A percentile compares a stretch with the other conserved stretches of the same genome.
phyloP scores from a whole-genome alignment of 106 monocot species.

The Acorus calamus region DNA sequence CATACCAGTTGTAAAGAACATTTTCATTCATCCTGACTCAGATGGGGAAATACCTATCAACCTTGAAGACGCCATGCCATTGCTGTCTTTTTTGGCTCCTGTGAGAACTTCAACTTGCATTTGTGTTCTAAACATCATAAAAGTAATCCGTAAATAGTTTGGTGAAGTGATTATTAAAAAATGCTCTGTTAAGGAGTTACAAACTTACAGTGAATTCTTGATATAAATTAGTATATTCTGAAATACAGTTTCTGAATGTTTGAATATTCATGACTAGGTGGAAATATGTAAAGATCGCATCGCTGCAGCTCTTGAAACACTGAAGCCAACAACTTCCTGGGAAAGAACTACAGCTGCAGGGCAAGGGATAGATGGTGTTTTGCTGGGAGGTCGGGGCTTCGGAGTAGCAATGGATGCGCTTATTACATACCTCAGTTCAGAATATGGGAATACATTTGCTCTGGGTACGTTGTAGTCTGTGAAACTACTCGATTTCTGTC shows the following conservation, averaged over 20 bases:
- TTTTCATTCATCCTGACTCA: slow-evolving; percentile 77
- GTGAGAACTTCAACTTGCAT: slow-evolving; percentile 27
- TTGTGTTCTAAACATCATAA: too few relatives aligned
- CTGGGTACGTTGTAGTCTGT: slow-evolving; percentile 52
- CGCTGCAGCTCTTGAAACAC: slow-evolving; percentile 86
- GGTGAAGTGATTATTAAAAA: too few relatives aligned
- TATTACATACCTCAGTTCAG: slow-evolving; percentile 78
- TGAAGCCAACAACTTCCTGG: slow-evolving; percentile 88
- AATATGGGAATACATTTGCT: slow-evolving; percentile 93
- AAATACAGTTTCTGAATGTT: neutral
- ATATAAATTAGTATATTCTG: too few relatives aligned
- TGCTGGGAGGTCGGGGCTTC: slow-evolving; percentile 87
- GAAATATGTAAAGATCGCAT: slow-evolving; percentile 90
- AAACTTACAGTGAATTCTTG: too few relatives aligned
- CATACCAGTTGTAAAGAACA: slow-evolving; percentile 87
- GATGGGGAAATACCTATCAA: slow-evolving; percentile 54
- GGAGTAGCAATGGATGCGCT: slow-evolving; percentile 83
- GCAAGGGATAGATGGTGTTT: slow-evolving; percentile 68
- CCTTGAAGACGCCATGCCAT: slow-evolving; percentile 95
- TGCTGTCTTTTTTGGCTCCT: slow-evolving; percentile 95
- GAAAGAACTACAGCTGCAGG: slow-evolving; percentile 66
- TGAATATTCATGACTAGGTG: slow-evolving; percentile 36
- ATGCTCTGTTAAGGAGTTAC: too few relatives aligned
- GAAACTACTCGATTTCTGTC: too few relatives aligned
- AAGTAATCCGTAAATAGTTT: too few relatives aligned